phyloP scores from a whole-genome alignment of 129 eudicot genomes.

The Logfia minima region DNA sequence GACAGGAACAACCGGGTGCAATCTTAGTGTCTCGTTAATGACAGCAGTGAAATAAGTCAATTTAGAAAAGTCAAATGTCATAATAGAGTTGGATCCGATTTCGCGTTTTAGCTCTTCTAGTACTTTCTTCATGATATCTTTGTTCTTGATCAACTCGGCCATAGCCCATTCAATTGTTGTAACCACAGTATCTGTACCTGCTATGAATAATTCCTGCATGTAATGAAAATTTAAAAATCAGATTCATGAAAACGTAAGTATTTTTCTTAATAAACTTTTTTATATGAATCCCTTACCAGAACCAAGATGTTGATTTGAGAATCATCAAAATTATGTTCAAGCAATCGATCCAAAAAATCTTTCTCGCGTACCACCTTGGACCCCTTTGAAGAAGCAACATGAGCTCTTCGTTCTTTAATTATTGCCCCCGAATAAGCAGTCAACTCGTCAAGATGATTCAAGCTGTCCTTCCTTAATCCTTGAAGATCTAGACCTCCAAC shows the following conservation, averaged over 20 bases:
- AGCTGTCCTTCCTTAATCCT: slow-evolving; percentile 19
- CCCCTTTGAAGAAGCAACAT: neutral
- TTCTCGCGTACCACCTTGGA: neutral
- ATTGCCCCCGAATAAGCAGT: slow-evolving; percentile 26
- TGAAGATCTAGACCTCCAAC: slow-evolving; percentile 36
- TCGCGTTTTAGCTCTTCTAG: slow-evolving; percentile 20
- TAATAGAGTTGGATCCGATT: neutral
- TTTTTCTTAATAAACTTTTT: too few relatives aligned
- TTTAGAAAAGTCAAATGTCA: slow-evolving; percentile 25
- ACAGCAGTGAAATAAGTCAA: slow-evolving; percentile 38
- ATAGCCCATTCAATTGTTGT: slow-evolving; percentile 43
- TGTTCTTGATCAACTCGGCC: slow-evolving; percentile 46
- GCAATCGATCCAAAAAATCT: slow-evolving; percentile 42
- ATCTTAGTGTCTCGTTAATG: slow-evolving; percentile 40
- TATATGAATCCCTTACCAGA: slow-evolving; percentile 24
- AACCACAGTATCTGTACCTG: slow-evolving; percentile 30
- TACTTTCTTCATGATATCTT: slow-evolving; percentile 26
- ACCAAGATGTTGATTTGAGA: slow-evolving; percentile 35
- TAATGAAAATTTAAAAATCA: neutral
- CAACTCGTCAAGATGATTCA: slow-evolving; percentile 12
- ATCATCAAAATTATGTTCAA: slow-evolving; percentile 36
- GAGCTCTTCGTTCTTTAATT: slow-evolving; percentile 28
- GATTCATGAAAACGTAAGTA: neutral
- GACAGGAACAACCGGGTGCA: slow-evolving; percentile 47
- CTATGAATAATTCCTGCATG: slow-evolving; percentile 38